Evolutionary conservation across 208 protist genomes (phyloP).

Genomic region (Angomonas deanei): DNA sequence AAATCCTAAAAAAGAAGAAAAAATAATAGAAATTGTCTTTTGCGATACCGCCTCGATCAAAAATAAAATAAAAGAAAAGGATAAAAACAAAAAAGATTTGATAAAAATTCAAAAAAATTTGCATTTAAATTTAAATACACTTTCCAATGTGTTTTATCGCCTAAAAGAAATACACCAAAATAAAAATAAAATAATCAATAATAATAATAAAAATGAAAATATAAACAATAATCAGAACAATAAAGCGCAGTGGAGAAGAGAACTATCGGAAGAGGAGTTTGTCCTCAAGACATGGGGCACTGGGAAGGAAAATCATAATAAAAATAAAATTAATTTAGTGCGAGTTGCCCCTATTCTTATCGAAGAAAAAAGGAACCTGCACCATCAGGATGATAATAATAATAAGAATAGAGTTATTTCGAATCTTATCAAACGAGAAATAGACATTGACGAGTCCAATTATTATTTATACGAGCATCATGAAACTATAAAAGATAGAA

Average conservation of each 20-base stretch:
- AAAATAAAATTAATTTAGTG: too few relatives aligned
- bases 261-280: neutral
- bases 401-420: too few relatives aligned
- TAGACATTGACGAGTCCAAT: too few relatives aligned
- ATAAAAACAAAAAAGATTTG: constrained; percentile 1
- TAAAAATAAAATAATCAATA: neutral
- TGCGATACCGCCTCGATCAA: neutral
- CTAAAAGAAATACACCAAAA: constrained; percentile 1
- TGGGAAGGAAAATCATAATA: neutral
- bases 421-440: too few relatives aligned
- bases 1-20: too few relatives aligned
- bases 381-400: too few relatives aligned
- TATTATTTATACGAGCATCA: too few relatives aligned
- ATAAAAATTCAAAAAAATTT: neutral
- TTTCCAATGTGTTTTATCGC: neutral
- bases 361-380: too few relatives aligned
- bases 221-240: constrained; percentile 23
- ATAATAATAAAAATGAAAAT: constrained; percentile 2
- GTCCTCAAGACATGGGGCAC: neutral
- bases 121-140: neutral
- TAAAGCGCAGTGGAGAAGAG: neutral
- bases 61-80: neutral
- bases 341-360: too few relatives aligned
- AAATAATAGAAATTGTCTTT: neutral
- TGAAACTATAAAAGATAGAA: too few relatives aligned